A percentile compares a stretch with the other conserved stretches of the same genome.
Evolutionary conservation across 1,284 basidiomycete species (phyloP).

Genomic region (Phellopilus nigrolimitatus): DNA sequence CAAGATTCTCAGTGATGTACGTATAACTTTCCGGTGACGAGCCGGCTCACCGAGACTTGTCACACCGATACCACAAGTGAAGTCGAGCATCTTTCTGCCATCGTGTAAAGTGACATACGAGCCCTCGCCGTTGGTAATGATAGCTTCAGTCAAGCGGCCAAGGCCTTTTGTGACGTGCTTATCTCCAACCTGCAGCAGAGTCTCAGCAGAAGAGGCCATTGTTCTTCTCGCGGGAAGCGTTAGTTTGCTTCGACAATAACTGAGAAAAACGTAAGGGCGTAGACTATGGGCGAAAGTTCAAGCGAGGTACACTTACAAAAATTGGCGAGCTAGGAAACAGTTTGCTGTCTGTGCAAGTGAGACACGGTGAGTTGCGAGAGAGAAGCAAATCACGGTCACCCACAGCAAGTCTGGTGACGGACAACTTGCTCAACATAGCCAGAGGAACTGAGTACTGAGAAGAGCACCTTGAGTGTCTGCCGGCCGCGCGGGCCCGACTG

Average conservation of each 20-base stretch:
- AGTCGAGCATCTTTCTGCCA: constrained; percentile 73
- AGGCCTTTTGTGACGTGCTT: constrained; percentile 70
- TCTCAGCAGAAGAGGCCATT: constrained; percentile 14
- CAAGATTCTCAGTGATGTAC: constrained; percentile 6
- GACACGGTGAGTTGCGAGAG: too few relatives aligned
- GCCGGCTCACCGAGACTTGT: constrained; percentile 61
- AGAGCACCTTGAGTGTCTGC: too few relatives aligned
- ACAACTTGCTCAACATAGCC: too few relatives aligned
- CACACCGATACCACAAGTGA: constrained; percentile 84
- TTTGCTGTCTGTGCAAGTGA: too few relatives aligned
- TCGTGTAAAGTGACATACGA: constrained; percentile 70
- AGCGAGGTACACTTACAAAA: neutral
- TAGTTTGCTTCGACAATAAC: too few relatives aligned
- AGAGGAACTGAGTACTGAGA: too few relatives aligned
- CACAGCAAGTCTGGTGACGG: too few relatives aligned
- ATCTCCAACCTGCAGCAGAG: constrained; percentile 43
- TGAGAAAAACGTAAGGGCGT: too few relatives aligned
- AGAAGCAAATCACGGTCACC: too few relatives aligned
- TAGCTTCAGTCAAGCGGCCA: constrained; percentile 59
- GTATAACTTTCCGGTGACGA: constrained; percentile 17
- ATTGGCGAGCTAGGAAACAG: too few relatives aligned
- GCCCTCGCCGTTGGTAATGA: constrained; percentile 76
- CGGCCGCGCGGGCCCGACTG: too few relatives aligned
- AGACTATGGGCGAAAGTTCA: neutral
- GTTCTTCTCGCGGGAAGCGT: constrained; percentile 5